These are phyloP conservation scores for Solanum hybrid DNA, from an alignment of 305 asterid genomes.

Conservation along the genomic window DNA sequence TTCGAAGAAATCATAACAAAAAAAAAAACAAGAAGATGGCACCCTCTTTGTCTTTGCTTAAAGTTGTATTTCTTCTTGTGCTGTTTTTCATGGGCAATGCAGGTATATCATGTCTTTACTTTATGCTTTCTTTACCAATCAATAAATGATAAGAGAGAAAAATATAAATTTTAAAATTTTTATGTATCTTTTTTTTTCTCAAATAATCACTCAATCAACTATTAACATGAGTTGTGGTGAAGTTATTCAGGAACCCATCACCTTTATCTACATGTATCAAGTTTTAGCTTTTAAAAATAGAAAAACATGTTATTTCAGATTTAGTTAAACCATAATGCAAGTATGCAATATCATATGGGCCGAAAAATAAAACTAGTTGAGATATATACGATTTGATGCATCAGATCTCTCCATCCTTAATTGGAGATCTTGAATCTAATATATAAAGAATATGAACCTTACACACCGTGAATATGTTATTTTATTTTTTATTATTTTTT, in stretches of 20 bases:
- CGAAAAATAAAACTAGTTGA: not conserved
- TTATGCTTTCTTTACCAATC: not conserved
- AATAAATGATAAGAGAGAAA: too few species aligned
- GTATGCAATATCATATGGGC: not conserved
- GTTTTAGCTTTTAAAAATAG: not conserved
- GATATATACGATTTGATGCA: too few species aligned
- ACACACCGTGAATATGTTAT: not conserved
- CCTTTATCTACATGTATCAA: not conserved
- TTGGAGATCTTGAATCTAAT: not conserved
- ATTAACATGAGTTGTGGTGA: not conserved
- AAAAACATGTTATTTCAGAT: not conserved
- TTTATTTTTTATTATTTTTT: not conserved
- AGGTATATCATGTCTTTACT: not conserved
- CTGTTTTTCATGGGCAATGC: too few species aligned
- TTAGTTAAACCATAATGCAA: not conserved
- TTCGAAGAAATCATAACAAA: not conserved
- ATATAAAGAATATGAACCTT: not conserved
- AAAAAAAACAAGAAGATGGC: not conserved
- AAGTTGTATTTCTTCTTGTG: too few species aligned
- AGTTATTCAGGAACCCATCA: not conserved
- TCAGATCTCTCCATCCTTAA: not conserved
- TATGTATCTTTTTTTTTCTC: too few species aligned
- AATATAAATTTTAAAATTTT: too few species aligned
- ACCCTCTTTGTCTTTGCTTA: not conserved
- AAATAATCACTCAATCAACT: not conserved